Conservation (phyloP, 352 stramenopile genomes). For the Bremia lactucae region DNA sequence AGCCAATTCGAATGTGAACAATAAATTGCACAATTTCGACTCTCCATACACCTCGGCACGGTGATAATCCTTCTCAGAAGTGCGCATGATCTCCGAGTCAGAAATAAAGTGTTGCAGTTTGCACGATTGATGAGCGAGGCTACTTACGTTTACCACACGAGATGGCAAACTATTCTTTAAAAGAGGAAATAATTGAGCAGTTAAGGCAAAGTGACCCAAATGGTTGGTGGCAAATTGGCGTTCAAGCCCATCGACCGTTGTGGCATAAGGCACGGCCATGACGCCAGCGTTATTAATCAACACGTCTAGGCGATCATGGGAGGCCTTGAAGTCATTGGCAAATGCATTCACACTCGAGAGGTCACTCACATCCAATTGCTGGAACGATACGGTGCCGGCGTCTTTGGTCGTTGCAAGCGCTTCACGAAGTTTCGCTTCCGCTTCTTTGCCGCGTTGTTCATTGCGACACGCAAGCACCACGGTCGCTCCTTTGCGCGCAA, state of each 20-base stretch:
- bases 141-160: constrained; percentile 37
- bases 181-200: constrained; percentile 23
- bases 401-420: neutral
- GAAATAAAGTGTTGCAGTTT: constrained; percentile 1
- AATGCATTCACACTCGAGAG: constrained; percentile 34
- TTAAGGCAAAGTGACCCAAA: constrained; percentile 47
- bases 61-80: constrained; percentile 28
- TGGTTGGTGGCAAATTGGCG: constrained; percentile 56
- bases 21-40: constrained; percentile 85
- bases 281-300: constrained; percentile 61
- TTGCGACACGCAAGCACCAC: constrained; percentile 35
- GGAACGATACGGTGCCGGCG: constrained; percentile 24
- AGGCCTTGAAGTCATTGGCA: constrained; percentile 13
- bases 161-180: constrained; percentile 14
- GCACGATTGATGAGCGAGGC: constrained; percentile 14
- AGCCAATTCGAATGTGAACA: constrained; percentile 86
- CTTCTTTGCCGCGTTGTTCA: constrained; percentile 4
- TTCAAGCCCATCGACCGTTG: constrained; percentile 31
- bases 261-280: constrained; percentile 20
- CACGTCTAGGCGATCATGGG: constrained; percentile 27
- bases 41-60: neutral
- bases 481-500: constrained; percentile 20
- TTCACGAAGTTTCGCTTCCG: constrained; percentile 9
- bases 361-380: constrained; percentile 32
- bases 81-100: neutral